phyloP scores from a whole-genome alignment of 2,329 filamentous ascomycete genomes.

The Coniochaeta sp. region DNA sequence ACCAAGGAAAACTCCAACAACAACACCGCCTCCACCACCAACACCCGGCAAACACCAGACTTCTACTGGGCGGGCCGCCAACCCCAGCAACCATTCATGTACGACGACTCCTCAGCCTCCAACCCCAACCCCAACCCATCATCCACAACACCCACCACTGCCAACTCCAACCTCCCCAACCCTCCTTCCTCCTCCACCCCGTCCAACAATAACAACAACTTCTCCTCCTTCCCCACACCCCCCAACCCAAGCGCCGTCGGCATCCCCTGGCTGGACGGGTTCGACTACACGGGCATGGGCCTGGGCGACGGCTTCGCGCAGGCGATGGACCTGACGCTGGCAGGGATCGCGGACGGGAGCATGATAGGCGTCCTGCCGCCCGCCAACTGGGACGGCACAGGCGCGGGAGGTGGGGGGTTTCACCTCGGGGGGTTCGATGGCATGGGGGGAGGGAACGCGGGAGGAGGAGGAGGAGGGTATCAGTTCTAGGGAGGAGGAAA shows the following conservation, averaged over 20 bases:
- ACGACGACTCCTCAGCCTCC: too few species aligned
- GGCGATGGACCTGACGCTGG: slow-evolving; percentile 35
- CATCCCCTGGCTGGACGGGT: slow-evolving; percentile 13
- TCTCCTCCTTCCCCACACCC: not conserved
- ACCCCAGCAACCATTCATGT: slow-evolving; percentile 28
- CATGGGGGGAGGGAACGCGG: not conserved
- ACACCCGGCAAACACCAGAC: slow-evolving; percentile 5
- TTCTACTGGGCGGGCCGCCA: slow-evolving; percentile 8
- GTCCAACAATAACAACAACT: slow-evolving; percentile 8
- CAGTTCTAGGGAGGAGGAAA: not conserved
- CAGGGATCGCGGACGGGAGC: slow-evolving; percentile 23
- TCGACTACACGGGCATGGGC: slow-evolving; percentile 22
- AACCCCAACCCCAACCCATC: not conserved
- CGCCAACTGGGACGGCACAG: slow-evolving; percentile 13
- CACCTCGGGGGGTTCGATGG: too few species aligned
- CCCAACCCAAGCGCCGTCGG: not conserved
- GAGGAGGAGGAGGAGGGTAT: not conserved
- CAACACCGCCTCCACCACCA: slow-evolving; percentile 10
- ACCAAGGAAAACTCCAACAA: slow-evolving; percentile 27
- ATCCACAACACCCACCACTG: not conserved
- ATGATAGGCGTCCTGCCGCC: not conserved
- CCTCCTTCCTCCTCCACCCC: slow-evolving; percentile 1
- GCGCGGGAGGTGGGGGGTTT: not conserved
- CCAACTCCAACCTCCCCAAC: slow-evolving; percentile 3
- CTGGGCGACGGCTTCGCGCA: slow-evolving; percentile 34